Evolutionary conservation across 2,329 filamentous ascomycete species (phyloP), one percentile per base, ranked within the genome.

Genomic region (Didymosphaeria variabile): DNA sequence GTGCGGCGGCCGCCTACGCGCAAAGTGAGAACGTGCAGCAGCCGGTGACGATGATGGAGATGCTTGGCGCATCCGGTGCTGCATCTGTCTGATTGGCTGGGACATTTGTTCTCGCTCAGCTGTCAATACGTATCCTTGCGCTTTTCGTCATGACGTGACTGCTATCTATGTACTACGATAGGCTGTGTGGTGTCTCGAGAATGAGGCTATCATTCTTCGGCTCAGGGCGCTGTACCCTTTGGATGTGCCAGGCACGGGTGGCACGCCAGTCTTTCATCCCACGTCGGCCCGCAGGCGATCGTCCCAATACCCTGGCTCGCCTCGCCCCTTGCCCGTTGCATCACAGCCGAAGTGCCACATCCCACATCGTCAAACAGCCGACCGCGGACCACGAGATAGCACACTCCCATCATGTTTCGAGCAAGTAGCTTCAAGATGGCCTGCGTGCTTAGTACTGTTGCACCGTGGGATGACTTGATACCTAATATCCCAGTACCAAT

Each of bases 1-100:
- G 57, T 52, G 50, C 36, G 56, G 54, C 52, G 60, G 49, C 49
- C 55, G 52, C 52, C 52, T 55, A 45, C 38, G 52, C 52, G 52
- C 52, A 45, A 15, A 21, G 38, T 31, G 26, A 54, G 23, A 44
- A 44, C 7, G 38, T 44, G 31, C 34, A 19, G 29, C 47, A 55
- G 40, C 21, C 42, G 42, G 53, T 55, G 53, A 55, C 53, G 53
- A 46, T 46, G 29, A 15, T 31, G 52, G 40, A 31, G 36, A 42
- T 15, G 38, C 51, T 53, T 53, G 51, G 51, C 51, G 38, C 7
- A 52, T 51, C 47, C 34, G 50, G 15, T 29, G 51, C 36, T n/a
- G 23, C 36, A n/a, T 44, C 19, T 8, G 42, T 29, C 6, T 53
- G 21, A 53, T 53, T 53, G 51, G 51, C 38, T 31, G 51, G n/a